Evolutionary conservation across 176 grass and related monocot species (phyloP), one percentile per base, ranked within the genome.

Genomic region (Triticum monococcum): DNA sequence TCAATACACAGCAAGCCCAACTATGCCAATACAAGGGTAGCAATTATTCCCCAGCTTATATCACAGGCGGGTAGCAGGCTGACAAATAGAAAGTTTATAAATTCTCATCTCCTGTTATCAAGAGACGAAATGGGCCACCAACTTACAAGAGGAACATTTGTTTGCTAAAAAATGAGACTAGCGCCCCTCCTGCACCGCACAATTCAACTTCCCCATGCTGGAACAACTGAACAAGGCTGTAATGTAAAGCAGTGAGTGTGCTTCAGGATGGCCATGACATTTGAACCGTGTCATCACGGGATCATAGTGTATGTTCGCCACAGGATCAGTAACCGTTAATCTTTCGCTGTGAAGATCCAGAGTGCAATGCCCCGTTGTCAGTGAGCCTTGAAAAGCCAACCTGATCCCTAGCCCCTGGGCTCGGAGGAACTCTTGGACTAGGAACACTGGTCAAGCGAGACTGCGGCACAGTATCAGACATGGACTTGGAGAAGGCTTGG

Each of bases 301-400:
- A 37, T 61, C 83, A 84, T 72, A 62, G 60, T 77, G 48, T 72
- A 35, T 68, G 72, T 37, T 59, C 67, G 81, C 41, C 12, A 80
- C 81, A 40, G 14, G 20, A 91, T 98, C 87, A 98, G 65, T 98
- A 98, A 7, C 96, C 96, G 5, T 98, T 98, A 77, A 98, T 98
- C 86, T 91, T 93, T 78, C 92, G 88, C 56, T 98, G 91, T 0
- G 86, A 83, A 46, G 93, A 62, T 7, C 89, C 20, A 9, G 94
- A 57, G 70, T 87, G 89, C 24, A 92, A 52, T 24, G 86, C 59
- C 63, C 81, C 85, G 17, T 28, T 85, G 73, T 90, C 86, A 54
- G 85, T 92, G 31, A 92, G 84, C 80, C 94, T 91, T 79, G 94
- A 87, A 85, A 92, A 91, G 31, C 85, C 84, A 48, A 83, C 77